phyloP scores from a whole-genome alignment of 257 asterid genomes.

The Jaltomata sinuosa region DNA sequence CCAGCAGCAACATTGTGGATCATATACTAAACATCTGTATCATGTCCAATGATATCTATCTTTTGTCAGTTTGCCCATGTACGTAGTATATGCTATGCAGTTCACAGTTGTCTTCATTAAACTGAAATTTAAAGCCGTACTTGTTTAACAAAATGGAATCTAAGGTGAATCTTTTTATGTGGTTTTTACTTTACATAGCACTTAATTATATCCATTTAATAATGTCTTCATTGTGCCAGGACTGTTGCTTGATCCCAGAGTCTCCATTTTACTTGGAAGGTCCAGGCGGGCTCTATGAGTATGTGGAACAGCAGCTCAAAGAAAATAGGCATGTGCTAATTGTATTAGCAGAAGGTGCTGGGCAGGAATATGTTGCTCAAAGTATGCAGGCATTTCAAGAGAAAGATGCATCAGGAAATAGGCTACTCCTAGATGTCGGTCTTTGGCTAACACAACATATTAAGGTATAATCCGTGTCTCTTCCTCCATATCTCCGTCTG shows the following conservation, averaged over 20 bases:
- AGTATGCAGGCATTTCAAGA: slow-evolving; percentile 47
- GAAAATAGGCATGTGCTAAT: slow-evolving; percentile 77
- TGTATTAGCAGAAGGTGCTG: slow-evolving; percentile 97
- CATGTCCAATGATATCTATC: neutral
- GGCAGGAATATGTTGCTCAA: slow-evolving; percentile 78
- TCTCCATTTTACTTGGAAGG: slow-evolving; percentile 94
- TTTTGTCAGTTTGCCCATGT: neutral
- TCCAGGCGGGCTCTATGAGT: slow-evolving; percentile 79
- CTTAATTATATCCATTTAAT: slow-evolving; percentile 6
- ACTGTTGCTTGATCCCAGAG: slow-evolving; percentile 94
- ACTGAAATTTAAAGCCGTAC: neutral
- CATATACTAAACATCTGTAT: neutral
- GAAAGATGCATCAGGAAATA: slow-evolving; percentile 89
- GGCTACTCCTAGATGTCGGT: slow-evolving; percentile 75
- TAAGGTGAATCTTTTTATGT: neutral
- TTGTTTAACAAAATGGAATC: neutral
- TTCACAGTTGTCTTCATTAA: neutral
- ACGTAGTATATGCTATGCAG: neutral
- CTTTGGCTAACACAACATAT: slow-evolving; percentile 84
- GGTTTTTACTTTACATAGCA: neutral
- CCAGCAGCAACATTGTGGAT: neutral
- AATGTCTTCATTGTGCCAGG: slow-evolving; percentile 45
- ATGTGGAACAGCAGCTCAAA: slow-evolving; percentile 70
- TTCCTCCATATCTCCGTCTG: neutral
- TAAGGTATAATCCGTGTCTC: slow-evolving; percentile 41